Evolutionary conservation across 2,329 filamentous ascomycete genomes (phyloP).

Genomic region (Hirsutella rhossiliensis): DNA sequence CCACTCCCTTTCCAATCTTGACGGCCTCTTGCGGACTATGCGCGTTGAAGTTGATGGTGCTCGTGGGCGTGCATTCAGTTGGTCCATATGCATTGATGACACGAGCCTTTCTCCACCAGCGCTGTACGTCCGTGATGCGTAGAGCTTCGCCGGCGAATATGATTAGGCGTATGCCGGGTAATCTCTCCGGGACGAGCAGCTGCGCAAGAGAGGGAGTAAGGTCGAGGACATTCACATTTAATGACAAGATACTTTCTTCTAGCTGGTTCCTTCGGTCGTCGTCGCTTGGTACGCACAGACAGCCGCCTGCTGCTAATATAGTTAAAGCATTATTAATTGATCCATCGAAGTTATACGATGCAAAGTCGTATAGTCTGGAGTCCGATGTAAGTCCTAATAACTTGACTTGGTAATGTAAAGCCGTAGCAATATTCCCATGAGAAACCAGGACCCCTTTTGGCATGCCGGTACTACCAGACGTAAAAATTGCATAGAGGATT

Average conservation of each 20-base stretch:
- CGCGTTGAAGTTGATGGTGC: background rate
- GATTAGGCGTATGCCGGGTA: constrained; percentile 3
- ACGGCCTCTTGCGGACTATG: background rate
- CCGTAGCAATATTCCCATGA: constrained; percentile 1
- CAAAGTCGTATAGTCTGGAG: constrained; percentile 4
- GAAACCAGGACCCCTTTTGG: constrained; percentile 5
- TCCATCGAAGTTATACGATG: background rate
- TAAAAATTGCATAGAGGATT: constrained; percentile 9
- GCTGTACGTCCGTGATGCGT: constrained; percentile 1
- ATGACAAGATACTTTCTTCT: background rate
- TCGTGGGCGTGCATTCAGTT: constrained; percentile 6
- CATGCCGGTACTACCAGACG: constrained; percentile 7
- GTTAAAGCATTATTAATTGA: background rate
- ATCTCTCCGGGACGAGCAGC: constrained; percentile 2
- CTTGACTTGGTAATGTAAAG: background rate
- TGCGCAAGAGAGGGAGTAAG: constrained; percentile 1
- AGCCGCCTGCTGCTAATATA: background rate
- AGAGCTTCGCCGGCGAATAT: constrained; percentile 7
- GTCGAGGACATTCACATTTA: background rate
- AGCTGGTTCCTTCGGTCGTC: background rate
- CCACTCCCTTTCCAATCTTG: constrained; percentile 2
- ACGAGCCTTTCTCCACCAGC: constrained; percentile 2
- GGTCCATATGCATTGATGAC: constrained; percentile 11
- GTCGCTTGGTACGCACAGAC: constrained; percentile 1
- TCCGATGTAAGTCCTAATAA: constrained; percentile 1